Evolutionary conservation across 257 asterid genomes (phyloP).

Genomic region (Avicennia marina): DNA sequence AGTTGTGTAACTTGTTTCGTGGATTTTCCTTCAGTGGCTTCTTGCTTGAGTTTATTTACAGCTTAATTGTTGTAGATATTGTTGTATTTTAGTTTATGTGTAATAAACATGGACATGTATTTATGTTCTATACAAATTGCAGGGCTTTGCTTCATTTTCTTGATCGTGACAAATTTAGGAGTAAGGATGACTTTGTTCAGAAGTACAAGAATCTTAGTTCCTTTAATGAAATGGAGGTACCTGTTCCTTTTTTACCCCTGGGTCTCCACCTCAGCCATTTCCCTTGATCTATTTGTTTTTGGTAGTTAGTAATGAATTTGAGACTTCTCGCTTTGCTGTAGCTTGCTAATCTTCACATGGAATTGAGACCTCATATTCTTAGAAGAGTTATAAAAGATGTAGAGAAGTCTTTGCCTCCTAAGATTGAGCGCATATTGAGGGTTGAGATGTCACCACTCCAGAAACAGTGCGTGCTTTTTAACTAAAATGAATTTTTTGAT

Average conservation of each 20-base stretch:
- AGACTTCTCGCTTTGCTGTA: constrained; percentile 11
- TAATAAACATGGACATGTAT: not conserved
- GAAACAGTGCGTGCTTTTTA: constrained; percentile 66
- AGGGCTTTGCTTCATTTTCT: constrained; percentile 99
- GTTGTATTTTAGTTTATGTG: not conserved
- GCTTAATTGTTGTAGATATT: no score
- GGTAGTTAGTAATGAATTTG: not conserved
- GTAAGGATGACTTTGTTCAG: constrained; percentile 89
- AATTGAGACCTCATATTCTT: constrained; percentile 97
- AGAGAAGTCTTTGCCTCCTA: constrained; percentile 99
- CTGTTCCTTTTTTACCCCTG: constrained; percentile 6
- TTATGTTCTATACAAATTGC: constrained; percentile 21
- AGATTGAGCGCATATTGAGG: constrained; percentile 96
- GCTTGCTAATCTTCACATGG: constrained; percentile 98
- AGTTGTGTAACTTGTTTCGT: no score
- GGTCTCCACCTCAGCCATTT: constrained; percentile 7
- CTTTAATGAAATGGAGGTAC: constrained; percentile 85
- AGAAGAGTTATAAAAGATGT: constrained; percentile 98
- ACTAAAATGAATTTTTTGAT: not conserved
- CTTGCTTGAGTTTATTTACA: no score
- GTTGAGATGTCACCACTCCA: constrained; percentile 99
- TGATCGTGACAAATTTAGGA: constrained; percentile 83
- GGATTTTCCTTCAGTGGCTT: no score
- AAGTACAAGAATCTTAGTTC: constrained; percentile 94
- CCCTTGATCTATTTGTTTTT: not conserved